Conservation (phyloP, 345 rosid species). For the Reutealis trisperma region DNA sequence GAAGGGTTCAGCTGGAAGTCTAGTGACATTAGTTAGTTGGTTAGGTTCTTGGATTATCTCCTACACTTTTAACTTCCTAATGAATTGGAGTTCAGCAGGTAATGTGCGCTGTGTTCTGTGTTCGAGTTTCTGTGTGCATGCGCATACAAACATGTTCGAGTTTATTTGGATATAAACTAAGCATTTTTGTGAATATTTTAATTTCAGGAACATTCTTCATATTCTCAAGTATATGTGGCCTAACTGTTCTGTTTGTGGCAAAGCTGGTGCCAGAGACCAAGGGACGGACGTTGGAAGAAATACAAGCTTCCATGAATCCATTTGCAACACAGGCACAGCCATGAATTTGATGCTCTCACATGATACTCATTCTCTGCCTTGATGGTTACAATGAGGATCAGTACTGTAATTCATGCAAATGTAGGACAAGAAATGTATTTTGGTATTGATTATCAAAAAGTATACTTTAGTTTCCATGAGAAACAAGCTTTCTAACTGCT, state of each 20-base stretch:
- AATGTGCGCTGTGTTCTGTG: background rate
- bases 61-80: slow-evolving; percentile 62
- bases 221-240: slow-evolving; percentile 55
- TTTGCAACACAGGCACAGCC: slow-evolving; percentile 13
- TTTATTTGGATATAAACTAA: background rate
- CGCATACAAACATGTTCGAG: background rate
- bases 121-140: too few species aligned
- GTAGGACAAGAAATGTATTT: background rate
- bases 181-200: background rate
- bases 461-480: too few species aligned
- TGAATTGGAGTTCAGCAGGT: slow-evolving; percentile 55
- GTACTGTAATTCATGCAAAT: background rate
- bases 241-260: slow-evolving; percentile 62
- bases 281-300: slow-evolving; percentile 73
- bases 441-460: too few species aligned
- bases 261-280: slow-evolving; percentile 79
- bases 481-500: too few species aligned
- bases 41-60: slow-evolving; percentile 75
- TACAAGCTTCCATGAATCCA: slow-evolving; percentile 64
- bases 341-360: background rate
- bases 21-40: slow-evolving; percentile 82
- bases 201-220: slow-evolving; percentile 66
- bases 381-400: background rate
- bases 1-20: slow-evolving; percentile 84
- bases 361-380: background rate